These are phyloP conservation scores for Colletotrichum noveboracense DNA, from an alignment of 2,329 filamentous ascomycete species.

Conservation along the genomic window DNA sequence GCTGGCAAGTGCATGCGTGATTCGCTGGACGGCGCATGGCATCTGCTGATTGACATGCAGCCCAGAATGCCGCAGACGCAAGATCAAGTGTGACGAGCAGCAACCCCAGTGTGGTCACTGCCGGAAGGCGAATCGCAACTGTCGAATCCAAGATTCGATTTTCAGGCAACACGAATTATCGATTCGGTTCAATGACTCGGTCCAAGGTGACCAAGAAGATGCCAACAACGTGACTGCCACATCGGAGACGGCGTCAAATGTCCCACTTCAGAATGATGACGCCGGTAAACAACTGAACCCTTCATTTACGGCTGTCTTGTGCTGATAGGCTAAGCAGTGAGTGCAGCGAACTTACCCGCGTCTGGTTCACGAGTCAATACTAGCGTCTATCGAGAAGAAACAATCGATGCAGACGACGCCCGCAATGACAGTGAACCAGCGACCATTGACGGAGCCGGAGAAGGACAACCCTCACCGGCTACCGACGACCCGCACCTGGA, in stretches of 20 bases:
- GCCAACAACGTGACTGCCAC: not conserved
- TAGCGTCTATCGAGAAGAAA: not conserved
- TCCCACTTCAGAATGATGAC: not conserved
- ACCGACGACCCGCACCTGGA: not conserved
- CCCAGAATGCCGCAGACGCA: not conserved
- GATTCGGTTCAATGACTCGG: not conserved
- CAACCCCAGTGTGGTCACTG: not conserved
- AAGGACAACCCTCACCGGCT: fast-evolving
- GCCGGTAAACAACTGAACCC: not conserved
- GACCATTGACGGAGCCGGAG: not conserved
- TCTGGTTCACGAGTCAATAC: not conserved
- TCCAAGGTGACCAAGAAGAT: not conserved
- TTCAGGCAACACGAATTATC: not conserved
- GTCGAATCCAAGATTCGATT: not conserved
- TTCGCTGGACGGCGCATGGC: conserved; percentile 38
- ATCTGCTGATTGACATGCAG: not conserved
- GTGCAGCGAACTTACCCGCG: not conserved
- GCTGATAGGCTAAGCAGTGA: not conserved
- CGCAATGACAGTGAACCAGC: not conserved
- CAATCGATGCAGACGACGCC: not conserved
- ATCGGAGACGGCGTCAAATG: not conserved
- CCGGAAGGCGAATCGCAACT: not conserved
- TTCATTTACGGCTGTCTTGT: not conserved
- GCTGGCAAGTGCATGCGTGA: not conserved
- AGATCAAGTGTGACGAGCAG: not conserved